phyloP scores from a whole-genome alignment of 208 protist species.

The Crithidia expoeki region DNA sequence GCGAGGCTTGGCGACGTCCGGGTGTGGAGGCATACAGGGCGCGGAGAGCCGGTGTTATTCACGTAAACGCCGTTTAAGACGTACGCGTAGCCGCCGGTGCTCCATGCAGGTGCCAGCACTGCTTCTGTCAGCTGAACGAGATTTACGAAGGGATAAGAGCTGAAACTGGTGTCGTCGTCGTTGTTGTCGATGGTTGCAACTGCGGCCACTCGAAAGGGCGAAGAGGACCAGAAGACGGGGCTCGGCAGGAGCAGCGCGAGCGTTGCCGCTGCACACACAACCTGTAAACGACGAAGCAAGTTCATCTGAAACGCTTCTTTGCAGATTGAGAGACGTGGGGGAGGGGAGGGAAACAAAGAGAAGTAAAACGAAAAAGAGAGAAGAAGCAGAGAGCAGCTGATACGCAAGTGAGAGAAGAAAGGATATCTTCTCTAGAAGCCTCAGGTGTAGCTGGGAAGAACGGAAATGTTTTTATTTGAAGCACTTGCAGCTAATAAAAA shows the following conservation, averaged over 20 bases:
- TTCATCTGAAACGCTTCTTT: background rate
- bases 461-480: too few relatives aligned
- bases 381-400: background rate
- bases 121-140: slow-evolving; percentile 29
- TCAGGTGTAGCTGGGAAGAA: too few relatives aligned
- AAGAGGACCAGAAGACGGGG: background rate
- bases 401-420: too few relatives aligned
- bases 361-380: background rate
- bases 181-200: slow-evolving; percentile 27
- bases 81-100: slow-evolving; percentile 26
- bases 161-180: slow-evolving; percentile 71
- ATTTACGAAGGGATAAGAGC: background rate
- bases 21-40: slow-evolving; percentile 25
- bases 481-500: too few relatives aligned
- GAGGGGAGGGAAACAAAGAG: background rate
- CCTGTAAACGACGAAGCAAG: background rate
- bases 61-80: background rate
- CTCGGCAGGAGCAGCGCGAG: slow-evolving; percentile 1
- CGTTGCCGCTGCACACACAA: background rate
- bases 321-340: background rate
- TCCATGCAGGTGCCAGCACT: slow-evolving; percentile 31
- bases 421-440: too few relatives aligned
- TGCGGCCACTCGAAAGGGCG: background rate
- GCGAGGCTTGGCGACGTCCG: slow-evolving; percentile 5
- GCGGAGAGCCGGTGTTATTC: background rate